Base-by-base conservation (phyloP, 2,329 filamentous ascomycete species). In the Coniella vitis region DNA sequence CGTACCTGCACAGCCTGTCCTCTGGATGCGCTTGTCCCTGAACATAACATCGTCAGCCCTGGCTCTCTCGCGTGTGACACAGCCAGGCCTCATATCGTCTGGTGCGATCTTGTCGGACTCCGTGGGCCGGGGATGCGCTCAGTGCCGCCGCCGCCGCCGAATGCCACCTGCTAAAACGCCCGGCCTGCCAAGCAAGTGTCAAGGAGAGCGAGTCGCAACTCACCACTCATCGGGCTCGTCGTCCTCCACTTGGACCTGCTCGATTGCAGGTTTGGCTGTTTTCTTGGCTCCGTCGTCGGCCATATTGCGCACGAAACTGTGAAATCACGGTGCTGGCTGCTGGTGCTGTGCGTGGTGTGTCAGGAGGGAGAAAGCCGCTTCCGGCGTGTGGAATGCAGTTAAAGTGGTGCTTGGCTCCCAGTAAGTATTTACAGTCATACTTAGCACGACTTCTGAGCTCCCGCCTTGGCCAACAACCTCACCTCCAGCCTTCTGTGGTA, bases 21-120 rank as follows among this genome's bases (percentile, higher is more conserved):
- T 95, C 73, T 89, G 95, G 67, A 97, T 97, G 63, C 93, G 79
- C 78, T 95, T 91, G 73, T 97, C 90, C 91, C 91, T 97, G 64
- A 51, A 58, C 31, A 32, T 16, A 19, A 42, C 13, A 17, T 3
- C 14, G 20, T 41, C 12, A 34, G 17, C 5, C 17, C 9, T 21
- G 10, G 25, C n/a, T 13, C 19, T 31, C 8, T 17, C n/a, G 38
- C 7, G 3, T 12, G n/a, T 31, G 22, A 16, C 13, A 14, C 9
- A n/a, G 13, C 19, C 22, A 25, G 38, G 38, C 13, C 16, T n/a
- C n/a, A n/a, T n/a, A 31, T 31, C 9, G 21, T 41, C 12, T 29
- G 35, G n/a, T n/a, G n/a, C n/a, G n/a, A n/a, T 7, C 9, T 31
- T 19, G 25, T 42, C 40, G 40, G 40, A 9, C 25, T 17, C 40